These are phyloP conservation scores for Ophiostoma sp. DNA, from an alignment of 2,329 filamentous ascomycete genomes.

Conservation along the genomic window DNA sequence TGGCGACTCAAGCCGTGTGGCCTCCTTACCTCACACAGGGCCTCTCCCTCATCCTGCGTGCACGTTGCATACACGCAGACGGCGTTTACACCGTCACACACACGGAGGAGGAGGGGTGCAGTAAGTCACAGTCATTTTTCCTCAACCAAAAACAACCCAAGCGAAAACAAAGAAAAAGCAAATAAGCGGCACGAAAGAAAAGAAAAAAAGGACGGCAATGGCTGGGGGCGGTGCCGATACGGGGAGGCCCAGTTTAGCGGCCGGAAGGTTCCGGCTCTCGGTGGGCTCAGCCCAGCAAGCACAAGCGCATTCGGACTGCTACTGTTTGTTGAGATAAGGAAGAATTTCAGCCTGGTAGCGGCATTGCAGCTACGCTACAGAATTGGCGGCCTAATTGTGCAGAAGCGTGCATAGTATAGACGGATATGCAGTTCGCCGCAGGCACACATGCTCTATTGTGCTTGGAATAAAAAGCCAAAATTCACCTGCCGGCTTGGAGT, in stretches of 20 bases:
- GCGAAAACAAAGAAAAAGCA: not conserved
- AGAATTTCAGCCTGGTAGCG: not conserved
- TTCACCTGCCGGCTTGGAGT: not conserved
- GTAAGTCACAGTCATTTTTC: not conserved
- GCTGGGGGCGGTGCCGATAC: slow-evolving; percentile 2
- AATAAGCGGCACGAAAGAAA: not conserved
- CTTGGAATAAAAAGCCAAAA: slow-evolving; percentile 7
- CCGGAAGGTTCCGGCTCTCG: not conserved
- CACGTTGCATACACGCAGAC: slow-evolving; percentile 9
- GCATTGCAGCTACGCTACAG: not conserved
- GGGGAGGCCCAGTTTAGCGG: not conserved
- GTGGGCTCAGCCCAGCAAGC: not conserved
- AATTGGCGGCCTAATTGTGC: not conserved
- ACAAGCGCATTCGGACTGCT: not conserved
- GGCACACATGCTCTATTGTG: not conserved
- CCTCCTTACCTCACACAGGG: slow-evolving; percentile 2
- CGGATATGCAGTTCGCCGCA: not conserved
- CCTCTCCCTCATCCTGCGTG: not conserved
- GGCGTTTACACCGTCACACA: not conserved
- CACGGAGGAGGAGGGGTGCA: not conserved
- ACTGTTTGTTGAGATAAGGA: not conserved
- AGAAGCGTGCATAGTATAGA: not conserved
- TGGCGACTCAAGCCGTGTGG: slow-evolving; percentile 11
- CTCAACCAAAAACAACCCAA: too few species aligned
- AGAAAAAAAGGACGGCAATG: not conserved